Base-by-base conservation (phyloP, 208 protist species). In the Acanthamoeba rhysodes region DNA sequence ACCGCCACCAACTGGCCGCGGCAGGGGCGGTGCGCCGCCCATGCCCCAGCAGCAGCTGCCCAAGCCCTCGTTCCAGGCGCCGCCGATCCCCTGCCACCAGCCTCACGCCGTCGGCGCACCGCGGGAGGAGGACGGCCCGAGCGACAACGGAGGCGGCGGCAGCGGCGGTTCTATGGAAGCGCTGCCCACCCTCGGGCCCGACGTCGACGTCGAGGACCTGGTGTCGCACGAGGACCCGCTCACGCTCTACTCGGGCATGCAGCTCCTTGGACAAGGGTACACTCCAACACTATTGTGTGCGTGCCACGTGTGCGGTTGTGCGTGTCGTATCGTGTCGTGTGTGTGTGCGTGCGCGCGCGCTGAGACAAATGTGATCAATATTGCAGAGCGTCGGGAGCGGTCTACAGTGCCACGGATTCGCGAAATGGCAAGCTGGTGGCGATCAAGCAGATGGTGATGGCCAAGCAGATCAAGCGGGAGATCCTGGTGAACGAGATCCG, bases 381-480 rank as follows among this genome's bases (percentile, higher is more conserved):
- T n/a, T n/a, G 37, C 87, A 93, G 87, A 32, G 87, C 87, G 37
- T 93, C 87, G 41, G 87, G 87, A 48, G 53, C 87, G 20, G 87
- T 93, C 12, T 93, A 93, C 64, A 45, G 29, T 2, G 87, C 87
- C 20, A 93, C 87, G 32, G 87, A 93, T 22, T 45, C 59, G 27
- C 87, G 87, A 14, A 76, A 8, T 5, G 87, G 87, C 50, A 93
- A 76, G 53, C n/a, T 22, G 45, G 87, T 93, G 34, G 87, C 87
- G 37, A 93, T 93, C 87, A 93, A 93, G 10, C 87, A 93, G 50
- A 93, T 93, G 87, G 64, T 93, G 41, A 76, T 93, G 45, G 87
- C 87, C 87, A 70, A 93, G 64, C 87, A 93, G 59, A 45, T 90
- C 32, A 93, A 93, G 87, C 32, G 29, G 22, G 87, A 93, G 59